These are phyloP conservation scores for Pichia sp. DNA, from an alignment of 1,139 yeast species.

Conservation along the genomic window DNA sequence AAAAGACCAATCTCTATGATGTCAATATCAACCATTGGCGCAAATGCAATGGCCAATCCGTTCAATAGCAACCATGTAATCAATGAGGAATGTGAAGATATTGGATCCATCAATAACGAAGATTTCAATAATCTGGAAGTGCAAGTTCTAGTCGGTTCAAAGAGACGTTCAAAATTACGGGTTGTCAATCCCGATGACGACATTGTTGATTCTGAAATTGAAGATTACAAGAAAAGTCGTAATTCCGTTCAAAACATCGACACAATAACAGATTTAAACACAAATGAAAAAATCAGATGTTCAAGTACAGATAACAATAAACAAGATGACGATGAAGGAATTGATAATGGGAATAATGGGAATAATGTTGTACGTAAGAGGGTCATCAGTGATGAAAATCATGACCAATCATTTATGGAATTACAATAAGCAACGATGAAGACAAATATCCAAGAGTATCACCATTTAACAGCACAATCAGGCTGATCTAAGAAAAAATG, in stretches of 20 bases:
- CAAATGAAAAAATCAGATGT: too few species aligned
- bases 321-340: too few species aligned
- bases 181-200: slow-evolving; percentile 49
- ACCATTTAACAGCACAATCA: too few species aligned
- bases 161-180: slow-evolving; percentile 51
- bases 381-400: slow-evolving; percentile 8
- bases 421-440: background rate
- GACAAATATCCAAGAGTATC: too few species aligned
- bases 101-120: slow-evolving; percentile 20
- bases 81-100: slow-evolving; percentile 1
- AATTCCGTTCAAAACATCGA: too few species aligned
- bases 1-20: slow-evolving; percentile 4
- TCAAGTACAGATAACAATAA: too few species aligned
- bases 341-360: too few species aligned
- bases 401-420: background rate
- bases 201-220: background rate
- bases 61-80: background rate
- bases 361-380: slow-evolving; percentile 4
- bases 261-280: too few species aligned
- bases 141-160: slow-evolving; percentile 67
- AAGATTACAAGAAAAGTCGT: too few species aligned
- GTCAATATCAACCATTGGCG: background rate
- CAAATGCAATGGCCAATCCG: background rate
- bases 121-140: slow-evolving; percentile 48
- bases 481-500: too few species aligned